Conservation (phyloP, 129 eudicot genomes). For the Tagetes patula region DNA sequence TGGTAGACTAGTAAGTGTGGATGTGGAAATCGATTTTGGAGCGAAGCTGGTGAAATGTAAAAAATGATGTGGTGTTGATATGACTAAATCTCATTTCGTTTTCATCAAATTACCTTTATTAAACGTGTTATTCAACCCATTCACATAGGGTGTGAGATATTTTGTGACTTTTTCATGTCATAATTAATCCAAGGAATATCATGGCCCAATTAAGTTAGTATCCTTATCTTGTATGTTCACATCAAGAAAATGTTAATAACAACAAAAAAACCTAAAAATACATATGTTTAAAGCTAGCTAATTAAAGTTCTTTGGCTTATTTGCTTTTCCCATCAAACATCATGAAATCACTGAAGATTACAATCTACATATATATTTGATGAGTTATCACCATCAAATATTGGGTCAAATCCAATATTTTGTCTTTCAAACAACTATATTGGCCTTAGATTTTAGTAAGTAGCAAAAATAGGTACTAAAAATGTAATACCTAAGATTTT, state of each 20-base stretch:
- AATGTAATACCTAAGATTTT: constrained; percentile 16
- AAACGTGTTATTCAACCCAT: not conserved
- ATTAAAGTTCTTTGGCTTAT: not conserved
- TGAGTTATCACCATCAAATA: constrained; percentile 38
- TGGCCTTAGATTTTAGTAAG: constrained; percentile 19
- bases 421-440: constrained; percentile 20
- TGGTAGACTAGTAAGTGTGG: too few species aligned
- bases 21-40: too few species aligned
- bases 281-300: not conserved
- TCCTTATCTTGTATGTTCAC: not conserved
- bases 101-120: not conserved
- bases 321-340: not conserved
- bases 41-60: too few species aligned
- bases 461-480: constrained; percentile 18
- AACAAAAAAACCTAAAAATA: not conserved
- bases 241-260: not conserved
- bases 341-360: not conserved
- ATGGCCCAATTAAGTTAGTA: not conserved
- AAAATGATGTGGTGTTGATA: too few species aligned
- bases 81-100: not conserved
- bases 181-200: not conserved
- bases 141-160: not conserved
- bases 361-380: constrained; percentile 11
- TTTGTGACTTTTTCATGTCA: not conserved
- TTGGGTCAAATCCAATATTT: constrained; percentile 17